A percentile compares a stretch with the other conserved stretches of the same genome.
phyloP scores from a whole-genome alignment of 208 protist genomes.

The Wallacemonas collosoma region DNA sequence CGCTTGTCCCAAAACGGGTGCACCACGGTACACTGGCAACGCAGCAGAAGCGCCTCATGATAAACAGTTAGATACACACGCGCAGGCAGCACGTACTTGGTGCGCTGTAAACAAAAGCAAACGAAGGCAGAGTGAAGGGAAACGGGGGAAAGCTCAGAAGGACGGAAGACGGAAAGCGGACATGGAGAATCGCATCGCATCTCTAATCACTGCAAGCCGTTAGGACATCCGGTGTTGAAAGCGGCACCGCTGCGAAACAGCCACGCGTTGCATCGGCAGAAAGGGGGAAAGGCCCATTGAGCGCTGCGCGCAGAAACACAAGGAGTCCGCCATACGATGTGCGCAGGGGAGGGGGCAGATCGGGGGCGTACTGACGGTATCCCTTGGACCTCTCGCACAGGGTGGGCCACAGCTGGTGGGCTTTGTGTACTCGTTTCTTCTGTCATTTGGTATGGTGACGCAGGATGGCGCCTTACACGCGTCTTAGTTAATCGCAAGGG shows the following conservation, averaged over 20 bases:
- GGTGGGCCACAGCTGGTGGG: too few relatives aligned
- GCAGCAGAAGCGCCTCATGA: constrained; percentile 2
- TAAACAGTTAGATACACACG: neutral
- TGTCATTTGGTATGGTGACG: neutral
- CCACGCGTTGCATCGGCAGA: too few relatives aligned
- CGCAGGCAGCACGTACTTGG: neutral
- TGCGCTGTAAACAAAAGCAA: constrained; percentile 6
- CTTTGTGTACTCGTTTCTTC: neutral
- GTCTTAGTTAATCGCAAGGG: neutral
- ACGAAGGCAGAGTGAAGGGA: constrained; percentile 19
- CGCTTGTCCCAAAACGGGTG: neutral
- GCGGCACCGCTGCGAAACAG: too few relatives aligned
- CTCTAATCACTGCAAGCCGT: too few relatives aligned
- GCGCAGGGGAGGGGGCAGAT: too few relatives aligned
- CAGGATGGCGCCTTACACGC: neutral
- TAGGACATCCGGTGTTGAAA: too few relatives aligned
- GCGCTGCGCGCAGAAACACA: too few relatives aligned
- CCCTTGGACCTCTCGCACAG: too few relatives aligned
- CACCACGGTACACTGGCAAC: constrained; percentile 1
- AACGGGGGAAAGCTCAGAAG: constrained; percentile 9
- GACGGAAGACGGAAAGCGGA: constrained; percentile 13
- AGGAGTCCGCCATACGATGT: too few relatives aligned
- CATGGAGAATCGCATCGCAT: too few relatives aligned
- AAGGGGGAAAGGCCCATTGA: too few relatives aligned
- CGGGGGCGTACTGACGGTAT: too few relatives aligned